These are phyloP conservation scores for Marchantia paleacea DNA, from an alignment of 225 moss, liverwort and hornwort species.

Conservation along the genomic window DNA sequence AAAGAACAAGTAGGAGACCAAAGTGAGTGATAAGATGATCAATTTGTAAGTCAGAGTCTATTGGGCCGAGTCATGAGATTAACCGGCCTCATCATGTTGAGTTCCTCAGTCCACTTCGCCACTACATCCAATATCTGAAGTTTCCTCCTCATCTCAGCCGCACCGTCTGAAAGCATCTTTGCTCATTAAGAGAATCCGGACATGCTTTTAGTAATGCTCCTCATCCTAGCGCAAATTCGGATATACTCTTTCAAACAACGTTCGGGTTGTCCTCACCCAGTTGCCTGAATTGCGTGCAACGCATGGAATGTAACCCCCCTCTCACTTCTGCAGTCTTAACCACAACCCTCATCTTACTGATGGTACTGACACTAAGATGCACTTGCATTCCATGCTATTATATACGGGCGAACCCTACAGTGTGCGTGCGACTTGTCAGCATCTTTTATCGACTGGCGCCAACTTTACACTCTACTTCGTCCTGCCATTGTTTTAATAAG, in stretches of 20 bases:
- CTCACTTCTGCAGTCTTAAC: neutral
- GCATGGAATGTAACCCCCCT: no score
- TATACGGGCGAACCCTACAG: neutral
- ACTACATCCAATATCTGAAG: no score
- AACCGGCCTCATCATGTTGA: no score
- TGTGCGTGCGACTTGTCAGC: neutral
- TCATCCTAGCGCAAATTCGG: neutral
- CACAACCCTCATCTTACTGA: neutral
- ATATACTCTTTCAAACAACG: neutral
- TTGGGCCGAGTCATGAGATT: no score
- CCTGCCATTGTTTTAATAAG: neutral
- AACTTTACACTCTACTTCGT: neutral
- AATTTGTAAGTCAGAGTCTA: no score
- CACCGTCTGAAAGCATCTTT: neutral
- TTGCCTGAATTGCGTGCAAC: neutral
- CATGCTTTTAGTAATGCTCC: neutral
- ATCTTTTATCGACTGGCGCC: neutral
- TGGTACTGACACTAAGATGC: neutral
- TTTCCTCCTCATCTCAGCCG: neutral
- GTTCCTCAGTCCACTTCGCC: no score
- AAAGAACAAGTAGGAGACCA: no score
- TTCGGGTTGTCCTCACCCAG: neutral
- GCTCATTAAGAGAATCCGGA: neutral
- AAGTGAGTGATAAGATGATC: no score
- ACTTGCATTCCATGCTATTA: neutral